These are phyloP conservation scores for Tritrichomonas foetus DNA, from an alignment of 208 protist genomes.

Conservation along the genomic window DNA sequence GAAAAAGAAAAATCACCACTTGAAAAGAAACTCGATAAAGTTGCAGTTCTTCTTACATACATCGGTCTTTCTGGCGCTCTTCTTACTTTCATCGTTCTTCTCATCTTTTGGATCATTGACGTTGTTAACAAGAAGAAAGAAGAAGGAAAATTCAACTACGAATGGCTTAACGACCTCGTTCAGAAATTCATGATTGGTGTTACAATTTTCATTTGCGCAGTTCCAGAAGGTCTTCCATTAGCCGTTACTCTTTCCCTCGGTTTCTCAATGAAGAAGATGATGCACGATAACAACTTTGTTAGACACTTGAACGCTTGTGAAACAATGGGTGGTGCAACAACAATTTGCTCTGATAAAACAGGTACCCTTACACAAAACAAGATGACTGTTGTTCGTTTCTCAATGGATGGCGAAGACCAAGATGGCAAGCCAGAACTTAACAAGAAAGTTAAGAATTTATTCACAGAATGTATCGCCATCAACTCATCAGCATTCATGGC, in stretches of 20 bases:
- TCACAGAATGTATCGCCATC: background rate
- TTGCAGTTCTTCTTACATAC: constrained; percentile 23
- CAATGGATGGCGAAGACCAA: background rate
- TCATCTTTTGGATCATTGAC: too few relatives aligned
- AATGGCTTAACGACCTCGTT: constrained; percentile 41
- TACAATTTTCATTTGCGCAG: too few relatives aligned
- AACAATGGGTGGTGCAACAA: constrained; percentile 80
- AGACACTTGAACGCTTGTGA: too few relatives aligned
- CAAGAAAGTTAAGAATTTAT: background rate
- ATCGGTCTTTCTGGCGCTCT: constrained; percentile 38
- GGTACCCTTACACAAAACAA: constrained; percentile 46
- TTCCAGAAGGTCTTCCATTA: constrained; percentile 88
- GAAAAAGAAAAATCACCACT: constrained; percentile 37
- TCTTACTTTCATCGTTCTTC: constrained; percentile 44
- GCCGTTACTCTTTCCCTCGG: constrained; percentile 90
- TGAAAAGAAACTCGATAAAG: constrained; percentile 36
- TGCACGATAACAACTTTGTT: constrained; percentile 22
- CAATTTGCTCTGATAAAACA: constrained; percentile 85
- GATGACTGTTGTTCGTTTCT: constrained; percentile 45
- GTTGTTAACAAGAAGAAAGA: background rate
- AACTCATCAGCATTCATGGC: background rate
- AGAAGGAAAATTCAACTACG: background rate
- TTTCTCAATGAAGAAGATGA: constrained; percentile 45
- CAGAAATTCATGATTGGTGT: constrained; percentile 58
- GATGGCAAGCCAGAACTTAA: background rate